A percentile compares a stretch with the other conserved stretches of the same genome.
These are phyloP conservation scores for Scorias spongiosa DNA, from an alignment of 2,329 filamentous ascomycete species.

Conservation along the genomic window DNA sequence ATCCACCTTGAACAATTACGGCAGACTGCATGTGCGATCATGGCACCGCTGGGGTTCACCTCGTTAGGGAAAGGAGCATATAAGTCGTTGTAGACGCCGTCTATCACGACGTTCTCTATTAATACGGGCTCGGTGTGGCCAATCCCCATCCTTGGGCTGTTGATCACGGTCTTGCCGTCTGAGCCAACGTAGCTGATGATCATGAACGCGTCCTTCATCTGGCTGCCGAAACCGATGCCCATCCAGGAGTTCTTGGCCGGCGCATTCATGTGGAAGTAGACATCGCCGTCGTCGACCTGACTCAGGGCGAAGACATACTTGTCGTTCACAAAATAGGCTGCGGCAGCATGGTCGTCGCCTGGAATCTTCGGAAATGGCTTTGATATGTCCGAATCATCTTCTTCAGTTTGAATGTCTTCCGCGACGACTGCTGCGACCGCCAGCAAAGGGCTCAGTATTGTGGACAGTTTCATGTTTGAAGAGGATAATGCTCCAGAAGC, in stretches of 20 bases:
- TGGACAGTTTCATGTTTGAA: not conserved
- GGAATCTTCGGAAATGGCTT: not conserved
- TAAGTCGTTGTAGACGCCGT: slow-evolving; percentile 18
- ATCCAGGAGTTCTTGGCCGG: slow-evolving; percentile 27
- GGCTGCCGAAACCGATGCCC: slow-evolving; percentile 27
- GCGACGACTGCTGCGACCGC: not conserved
- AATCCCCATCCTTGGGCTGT: slow-evolving; percentile 22
- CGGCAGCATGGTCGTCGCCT: slow-evolving; percentile 11
- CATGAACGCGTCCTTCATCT: slow-evolving; percentile 30
- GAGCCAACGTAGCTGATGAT: slow-evolving; percentile 28
- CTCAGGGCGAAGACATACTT: slow-evolving; percentile 15
- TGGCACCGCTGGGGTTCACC: slow-evolving; percentile 8
- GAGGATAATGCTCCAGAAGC: not conserved
- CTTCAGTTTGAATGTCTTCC: not conserved
- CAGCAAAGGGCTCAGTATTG: not conserved
- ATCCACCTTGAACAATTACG: slow-evolving; percentile 24
- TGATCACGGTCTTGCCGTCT: slow-evolving; percentile 19
- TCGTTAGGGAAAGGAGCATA: slow-evolving; percentile 18
- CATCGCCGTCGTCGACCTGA: slow-evolving; percentile 11
- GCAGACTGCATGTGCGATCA: slow-evolving; percentile 23
- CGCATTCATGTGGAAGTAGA: slow-evolving; percentile 18
- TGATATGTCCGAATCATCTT: not conserved
- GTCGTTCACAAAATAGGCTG: slow-evolving; percentile 11
- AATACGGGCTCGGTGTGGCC: slow-evolving; percentile 23
- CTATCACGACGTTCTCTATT: slow-evolving; percentile 15